Conservation (phyloP, 164 flowering plant species). For the Vitis rupestris region DNA sequence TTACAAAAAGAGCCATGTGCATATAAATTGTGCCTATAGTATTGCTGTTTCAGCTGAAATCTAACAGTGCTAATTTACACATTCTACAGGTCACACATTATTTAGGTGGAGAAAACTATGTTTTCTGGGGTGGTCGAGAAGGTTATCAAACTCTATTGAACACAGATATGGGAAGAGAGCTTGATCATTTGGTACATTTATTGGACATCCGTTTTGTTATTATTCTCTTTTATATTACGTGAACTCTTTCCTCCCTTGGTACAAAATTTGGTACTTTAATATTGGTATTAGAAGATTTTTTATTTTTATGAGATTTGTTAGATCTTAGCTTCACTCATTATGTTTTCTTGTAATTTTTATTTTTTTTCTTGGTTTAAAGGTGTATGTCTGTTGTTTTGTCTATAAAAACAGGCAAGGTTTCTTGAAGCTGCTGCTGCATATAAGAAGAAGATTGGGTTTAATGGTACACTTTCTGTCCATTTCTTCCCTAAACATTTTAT, state of each 20-base stretch:
- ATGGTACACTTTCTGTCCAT: conserved; percentile 44
- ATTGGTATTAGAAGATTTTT: background rate
- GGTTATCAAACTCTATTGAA: conserved; percentile 92
- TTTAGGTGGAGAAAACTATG: conserved; percentile 94
- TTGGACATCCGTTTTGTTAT: background rate
- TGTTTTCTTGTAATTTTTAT: background rate
- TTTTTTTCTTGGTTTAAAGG: background rate
- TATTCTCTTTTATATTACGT: background rate
- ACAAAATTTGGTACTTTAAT: too few species aligned
- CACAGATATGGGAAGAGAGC: conserved; percentile 96
- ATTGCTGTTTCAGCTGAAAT: background rate
- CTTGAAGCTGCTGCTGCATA: conserved; percentile 80
- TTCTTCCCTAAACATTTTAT: background rate
- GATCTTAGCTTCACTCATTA: background rate
- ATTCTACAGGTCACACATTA: conserved; percentile 82
- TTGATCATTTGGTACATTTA: conserved; percentile 74
- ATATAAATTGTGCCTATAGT: background rate
- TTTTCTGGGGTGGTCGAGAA: conserved; percentile 98
- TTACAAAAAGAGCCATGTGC: background rate
- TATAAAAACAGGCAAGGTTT: conserved; percentile 67
- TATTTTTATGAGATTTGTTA: background rate
- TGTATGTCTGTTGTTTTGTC: too few species aligned
- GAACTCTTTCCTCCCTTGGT: background rate
- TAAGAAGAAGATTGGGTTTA: conserved; percentile 96
- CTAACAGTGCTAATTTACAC: background rate